A percentile compares a stretch with the other conserved stretches of the same genome.
These are phyloP conservation scores for Penicillium tannophilum DNA, from an alignment of 495 filamentous ascomycete genomes.

Conservation along the genomic window DNA sequence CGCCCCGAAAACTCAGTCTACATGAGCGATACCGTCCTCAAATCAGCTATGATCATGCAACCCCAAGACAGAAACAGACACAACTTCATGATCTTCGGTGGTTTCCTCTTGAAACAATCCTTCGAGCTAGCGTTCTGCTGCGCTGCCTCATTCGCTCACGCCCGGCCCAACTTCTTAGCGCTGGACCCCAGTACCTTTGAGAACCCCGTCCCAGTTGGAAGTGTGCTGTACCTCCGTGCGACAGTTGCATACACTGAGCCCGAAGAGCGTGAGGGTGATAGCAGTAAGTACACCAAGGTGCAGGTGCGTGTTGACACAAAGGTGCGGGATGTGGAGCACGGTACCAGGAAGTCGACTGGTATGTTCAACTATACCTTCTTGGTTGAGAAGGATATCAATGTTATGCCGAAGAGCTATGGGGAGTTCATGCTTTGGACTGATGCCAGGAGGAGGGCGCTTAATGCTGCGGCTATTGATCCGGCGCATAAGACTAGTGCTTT, in stretches of 20 bases:
- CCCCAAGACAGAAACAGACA: conserved; percentile 84
- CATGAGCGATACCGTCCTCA: conserved; percentile 69
- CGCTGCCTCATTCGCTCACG: conserved; percentile 75
- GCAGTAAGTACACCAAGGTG: conserved; percentile 61
- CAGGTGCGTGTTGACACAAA: conserved; percentile 77
- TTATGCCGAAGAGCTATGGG: conserved; percentile 73
- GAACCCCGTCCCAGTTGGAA: conserved; percentile 82
- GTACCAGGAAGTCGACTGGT: conserved; percentile 71
- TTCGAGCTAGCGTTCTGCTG: conserved; percentile 91
- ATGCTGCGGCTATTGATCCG: conserved; percentile 40
- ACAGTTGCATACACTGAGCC: conserved; percentile 79
- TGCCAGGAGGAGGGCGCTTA: conserved; percentile 61
- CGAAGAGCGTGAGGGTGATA: conserved; percentile 37
- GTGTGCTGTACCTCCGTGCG: conserved; percentile 77
- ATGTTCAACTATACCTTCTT: conserved; percentile 86
- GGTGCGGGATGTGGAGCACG: conserved; percentile 78
- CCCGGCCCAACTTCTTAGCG: conserved; percentile 73
- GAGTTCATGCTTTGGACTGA: conserved; percentile 84
- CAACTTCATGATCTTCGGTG: conserved; percentile 90
- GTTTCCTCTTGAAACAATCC: conserved; percentile 78
- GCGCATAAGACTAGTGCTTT: conserved; percentile 42
- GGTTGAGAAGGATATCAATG: conserved; percentile 69
- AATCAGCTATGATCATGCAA: conserved; percentile 81
- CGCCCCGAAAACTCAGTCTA: conserved; percentile 65
- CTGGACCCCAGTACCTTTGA: conserved; percentile 82